These are phyloP conservation scores for Zymoseptoria passerinii DNA, from an alignment of 2,329 filamentous ascomycete species.

Conservation along the genomic window DNA sequence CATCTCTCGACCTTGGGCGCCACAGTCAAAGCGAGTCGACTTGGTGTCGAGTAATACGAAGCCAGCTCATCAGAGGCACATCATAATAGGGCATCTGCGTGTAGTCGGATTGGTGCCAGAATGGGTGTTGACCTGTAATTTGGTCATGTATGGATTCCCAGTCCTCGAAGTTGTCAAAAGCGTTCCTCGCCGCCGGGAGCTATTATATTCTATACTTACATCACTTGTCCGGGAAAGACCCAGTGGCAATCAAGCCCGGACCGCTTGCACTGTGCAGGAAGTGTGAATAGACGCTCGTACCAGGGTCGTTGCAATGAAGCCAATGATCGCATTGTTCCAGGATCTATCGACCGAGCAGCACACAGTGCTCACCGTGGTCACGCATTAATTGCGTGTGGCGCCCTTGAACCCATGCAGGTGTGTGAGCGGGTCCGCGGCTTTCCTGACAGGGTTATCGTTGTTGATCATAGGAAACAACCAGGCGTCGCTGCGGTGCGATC, in stretches of 20 bases:
- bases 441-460: neutral
- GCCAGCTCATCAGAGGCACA: neutral
- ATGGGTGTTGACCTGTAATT: neutral
- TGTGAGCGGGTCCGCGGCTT: neutral
- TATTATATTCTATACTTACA: neutral
- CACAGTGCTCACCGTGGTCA: neutral
- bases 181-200: neutral
- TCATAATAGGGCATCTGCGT: neutral
- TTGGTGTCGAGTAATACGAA: neutral
- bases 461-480: neutral
- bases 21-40: neutral
- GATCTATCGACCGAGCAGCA: neutral
- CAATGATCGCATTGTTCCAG: neutral
- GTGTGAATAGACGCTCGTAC: neutral
- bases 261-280: neutral
- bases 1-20: neutral
- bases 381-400: neutral
- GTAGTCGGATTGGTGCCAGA: neutral
- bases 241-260: neutral
- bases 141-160: neutral
- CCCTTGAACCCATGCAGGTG: neutral
- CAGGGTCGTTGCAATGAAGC: neutral
- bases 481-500: neutral
- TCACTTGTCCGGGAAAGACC: neutral
- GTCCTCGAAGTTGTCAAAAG: neutral